phyloP scores from a whole-genome alignment of 768 basidiomycete species.

The Hydnomerulius pinastri region DNA sequence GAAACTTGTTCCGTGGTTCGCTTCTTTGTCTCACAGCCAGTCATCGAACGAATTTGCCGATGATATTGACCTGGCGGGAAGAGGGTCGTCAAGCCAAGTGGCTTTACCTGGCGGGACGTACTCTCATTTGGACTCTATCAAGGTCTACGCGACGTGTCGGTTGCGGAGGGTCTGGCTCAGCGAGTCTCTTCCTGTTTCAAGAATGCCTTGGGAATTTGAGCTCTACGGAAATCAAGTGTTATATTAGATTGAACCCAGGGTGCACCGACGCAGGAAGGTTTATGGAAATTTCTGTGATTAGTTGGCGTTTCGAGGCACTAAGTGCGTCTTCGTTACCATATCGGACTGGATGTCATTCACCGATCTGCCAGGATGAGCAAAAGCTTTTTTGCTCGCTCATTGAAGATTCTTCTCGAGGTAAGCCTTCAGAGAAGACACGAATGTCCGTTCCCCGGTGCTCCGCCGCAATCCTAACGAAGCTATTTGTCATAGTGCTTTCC shows the following conservation, averaged over 20 bases:
- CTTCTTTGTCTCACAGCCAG: constrained; percentile 42
- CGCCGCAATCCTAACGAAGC: too few relatives aligned
- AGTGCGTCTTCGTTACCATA: too few relatives aligned
- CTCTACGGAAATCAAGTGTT: constrained; percentile 49
- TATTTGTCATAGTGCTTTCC: too few relatives aligned
- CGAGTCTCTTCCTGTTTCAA: constrained; percentile 51
- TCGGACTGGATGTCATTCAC: constrained; percentile 22
- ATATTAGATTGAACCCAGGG: constrained; percentile 11
- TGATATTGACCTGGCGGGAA: constrained; percentile 22
- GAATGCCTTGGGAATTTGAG: constrained; percentile 75
- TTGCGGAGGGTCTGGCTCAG: constrained; percentile 78
- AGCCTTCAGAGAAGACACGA: too few relatives aligned
- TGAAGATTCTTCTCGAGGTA: constrained; percentile 15
- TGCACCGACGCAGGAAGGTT: too few relatives aligned
- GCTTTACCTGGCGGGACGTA: constrained; percentile 54
- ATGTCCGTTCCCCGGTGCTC: too few relatives aligned
- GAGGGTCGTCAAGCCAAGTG: constrained; percentile 18
- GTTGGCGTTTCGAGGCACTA: too few relatives aligned
- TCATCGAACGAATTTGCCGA: constrained; percentile 23
- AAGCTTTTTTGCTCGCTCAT: constrained; percentile 1
- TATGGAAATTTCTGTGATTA: constrained; percentile 22
- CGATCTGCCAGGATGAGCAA: constrained; percentile 21
- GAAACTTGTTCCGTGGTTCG: constrained; percentile 60
- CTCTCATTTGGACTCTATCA: constrained; percentile 70
- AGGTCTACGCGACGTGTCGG: constrained; percentile 77